Evolutionary conservation across 1,284 basidiomycete genomes (phyloP).

Genomic region (Mycena sp.): DNA sequence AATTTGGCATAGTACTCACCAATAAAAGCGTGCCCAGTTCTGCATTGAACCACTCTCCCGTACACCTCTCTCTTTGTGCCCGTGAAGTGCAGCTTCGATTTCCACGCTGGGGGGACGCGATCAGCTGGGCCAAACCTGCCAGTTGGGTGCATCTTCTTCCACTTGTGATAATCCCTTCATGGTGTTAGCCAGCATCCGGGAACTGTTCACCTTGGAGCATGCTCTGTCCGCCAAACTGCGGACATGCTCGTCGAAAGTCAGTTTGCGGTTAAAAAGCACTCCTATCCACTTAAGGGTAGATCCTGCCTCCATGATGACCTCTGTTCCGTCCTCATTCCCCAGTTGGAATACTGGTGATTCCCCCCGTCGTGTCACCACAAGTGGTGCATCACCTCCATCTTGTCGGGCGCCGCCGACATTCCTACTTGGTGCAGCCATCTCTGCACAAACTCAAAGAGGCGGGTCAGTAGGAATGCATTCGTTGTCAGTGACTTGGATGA

Average conservation of each 20-base stretch:
- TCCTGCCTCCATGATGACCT: not conserved
- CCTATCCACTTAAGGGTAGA: conserved; percentile 41
- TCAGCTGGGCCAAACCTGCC: conserved; percentile 7
- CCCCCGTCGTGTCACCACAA: not conserved
- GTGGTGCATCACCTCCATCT: not conserved
- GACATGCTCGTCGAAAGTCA: conserved; percentile 11
- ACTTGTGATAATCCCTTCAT: conserved; percentile 41
- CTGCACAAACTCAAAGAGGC: not conserved
- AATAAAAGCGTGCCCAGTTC: conserved; percentile 10
- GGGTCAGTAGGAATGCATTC: conserved; percentile 18
- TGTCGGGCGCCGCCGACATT: not conserved
- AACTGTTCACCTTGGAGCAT: conserved; percentile 30
- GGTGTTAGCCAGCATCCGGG: conserved; percentile 48
- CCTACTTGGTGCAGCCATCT: not conserved
- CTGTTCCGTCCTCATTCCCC: not conserved
- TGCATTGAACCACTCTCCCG: conserved; percentile 9
- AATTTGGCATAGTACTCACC: conserved; percentile 16
- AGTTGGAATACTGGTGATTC: not conserved
- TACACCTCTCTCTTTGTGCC: conserved; percentile 9
- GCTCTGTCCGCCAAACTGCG: conserved; percentile 33
- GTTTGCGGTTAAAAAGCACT: conserved; percentile 26
- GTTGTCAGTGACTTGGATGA: conserved; percentile 22
- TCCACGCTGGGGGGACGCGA: conserved; percentile 10
- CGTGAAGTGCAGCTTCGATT: conserved; percentile 5
- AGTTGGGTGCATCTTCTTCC: not conserved